Conservation (phyloP, 148 eudicot species). For the Silene latifolia region DNA sequence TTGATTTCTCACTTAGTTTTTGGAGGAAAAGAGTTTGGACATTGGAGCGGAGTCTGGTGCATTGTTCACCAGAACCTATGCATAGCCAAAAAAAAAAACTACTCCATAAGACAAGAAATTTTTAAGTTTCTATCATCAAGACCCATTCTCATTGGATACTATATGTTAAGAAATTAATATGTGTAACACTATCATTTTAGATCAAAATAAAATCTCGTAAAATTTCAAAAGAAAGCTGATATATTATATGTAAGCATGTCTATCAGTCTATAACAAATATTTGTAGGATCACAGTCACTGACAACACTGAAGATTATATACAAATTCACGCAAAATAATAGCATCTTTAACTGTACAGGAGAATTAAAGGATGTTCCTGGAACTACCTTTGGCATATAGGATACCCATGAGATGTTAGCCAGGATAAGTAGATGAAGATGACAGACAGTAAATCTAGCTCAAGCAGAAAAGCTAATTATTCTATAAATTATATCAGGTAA, state of each 20-base stretch:
- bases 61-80: background rate
- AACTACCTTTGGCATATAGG: slow-evolving; percentile 28
- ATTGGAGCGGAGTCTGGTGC: too few species aligned
- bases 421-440: slow-evolving; percentile 25
- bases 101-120: background rate
- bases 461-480: slow-evolving; percentile 34
- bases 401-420: slow-evolving; percentile 27
- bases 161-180: background rate
- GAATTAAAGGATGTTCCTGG: slow-evolving; percentile 31
- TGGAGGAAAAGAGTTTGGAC: background rate
- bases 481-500: slow-evolving; percentile 24
- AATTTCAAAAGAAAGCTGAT: background rate
- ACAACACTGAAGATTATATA: slow-evolving; percentile 28
- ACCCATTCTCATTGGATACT: slow-evolving; percentile 7
- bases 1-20: background rate
- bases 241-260: background rate
- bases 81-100: background rate
- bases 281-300: slow-evolving; percentile 5
- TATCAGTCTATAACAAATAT: background rate
- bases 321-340: slow-evolving; percentile 32
- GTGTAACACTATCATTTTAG: background rate
- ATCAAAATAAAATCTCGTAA: background rate
- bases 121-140: background rate
- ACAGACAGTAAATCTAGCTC: slow-evolving; percentile 27
- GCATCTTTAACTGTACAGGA: slow-evolving; percentile 41